These are phyloP conservation scores for Aureoboletus auriporus DNA, from an alignment of 768 basidiomycete genomes.

Conservation along the genomic window DNA sequence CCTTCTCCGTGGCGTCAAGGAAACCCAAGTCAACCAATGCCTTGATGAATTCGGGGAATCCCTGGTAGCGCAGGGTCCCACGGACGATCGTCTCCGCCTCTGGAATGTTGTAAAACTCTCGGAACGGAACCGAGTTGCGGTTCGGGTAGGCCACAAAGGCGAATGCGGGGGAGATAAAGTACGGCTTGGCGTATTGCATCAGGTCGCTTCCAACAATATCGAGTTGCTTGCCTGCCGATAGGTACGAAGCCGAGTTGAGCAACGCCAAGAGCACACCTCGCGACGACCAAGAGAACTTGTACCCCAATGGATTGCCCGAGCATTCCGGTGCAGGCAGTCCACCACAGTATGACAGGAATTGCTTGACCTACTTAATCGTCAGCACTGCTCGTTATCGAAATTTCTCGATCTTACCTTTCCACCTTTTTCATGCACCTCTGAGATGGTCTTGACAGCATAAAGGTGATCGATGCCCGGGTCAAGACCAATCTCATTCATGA, in stretches of 20 bases:
- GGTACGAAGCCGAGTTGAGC: conserved; percentile 83
- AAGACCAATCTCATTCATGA: conserved; percentile 97
- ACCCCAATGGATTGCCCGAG: conserved; percentile 92
- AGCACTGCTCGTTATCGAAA: background rate
- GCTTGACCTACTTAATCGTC: conserved; percentile 57
- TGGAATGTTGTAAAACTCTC: conserved; percentile 87
- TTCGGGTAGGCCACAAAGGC: conserved; percentile 98
- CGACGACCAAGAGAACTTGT: conserved; percentile 99
- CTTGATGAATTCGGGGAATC: conserved; percentile 93
- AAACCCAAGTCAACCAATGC: conserved; percentile 86
- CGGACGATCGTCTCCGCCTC: conserved; percentile 92
- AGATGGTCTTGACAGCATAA: conserved; percentile 91
- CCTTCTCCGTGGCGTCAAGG: conserved; percentile 71
- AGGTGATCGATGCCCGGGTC: conserved; percentile 95
- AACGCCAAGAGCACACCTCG: conserved; percentile 94
- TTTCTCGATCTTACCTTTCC: conserved; percentile 65
- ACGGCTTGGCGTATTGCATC: conserved; percentile 88
- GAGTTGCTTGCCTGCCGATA: conserved; percentile 59
- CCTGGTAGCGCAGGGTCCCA: conserved; percentile 92
- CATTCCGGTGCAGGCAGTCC: conserved; percentile 92
- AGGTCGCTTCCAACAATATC: conserved; percentile 75
- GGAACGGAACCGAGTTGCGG: conserved; percentile 88
- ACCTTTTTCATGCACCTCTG: conserved; percentile 89
- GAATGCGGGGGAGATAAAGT: conserved; percentile 93
- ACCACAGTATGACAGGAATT: conserved; percentile 94